These are phyloP conservation scores for Erythrophleum ivorense DNA, from an alignment of 331 rosid species.

Conservation along the genomic window DNA sequence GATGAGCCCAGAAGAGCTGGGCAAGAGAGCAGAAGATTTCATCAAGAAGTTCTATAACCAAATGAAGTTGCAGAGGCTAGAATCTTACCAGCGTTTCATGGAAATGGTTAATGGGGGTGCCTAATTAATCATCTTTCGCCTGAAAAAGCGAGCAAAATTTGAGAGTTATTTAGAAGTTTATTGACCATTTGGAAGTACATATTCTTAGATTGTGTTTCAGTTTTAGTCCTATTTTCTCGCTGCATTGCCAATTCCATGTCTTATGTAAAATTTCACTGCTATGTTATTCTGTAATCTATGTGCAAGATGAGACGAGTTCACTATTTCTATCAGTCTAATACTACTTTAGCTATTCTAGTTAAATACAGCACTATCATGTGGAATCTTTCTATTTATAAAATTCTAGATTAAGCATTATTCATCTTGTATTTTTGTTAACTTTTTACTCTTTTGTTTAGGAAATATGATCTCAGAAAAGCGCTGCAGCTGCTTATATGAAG, in stretches of 20 bases:
- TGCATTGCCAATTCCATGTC: constrained; percentile 27
- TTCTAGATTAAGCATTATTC: constrained; percentile 21
- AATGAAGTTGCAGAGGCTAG: constrained; percentile 77
- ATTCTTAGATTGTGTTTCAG: not conserved
- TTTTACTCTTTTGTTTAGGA: constrained; percentile 14
- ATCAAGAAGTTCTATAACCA: constrained; percentile 62
- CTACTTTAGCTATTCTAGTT: constrained; percentile 30
- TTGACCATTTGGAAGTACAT: constrained; percentile 42
- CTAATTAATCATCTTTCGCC: constrained; percentile 31
- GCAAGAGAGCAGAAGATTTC: constrained; percentile 71
- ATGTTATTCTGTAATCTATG: not conserved
- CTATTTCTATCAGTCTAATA: not conserved
- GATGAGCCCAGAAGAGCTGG: constrained; percentile 76
- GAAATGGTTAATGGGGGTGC: constrained; percentile 56
- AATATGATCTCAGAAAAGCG: constrained; percentile 34
- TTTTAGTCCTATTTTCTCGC: not conserved
- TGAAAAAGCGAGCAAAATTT: constrained; percentile 37
- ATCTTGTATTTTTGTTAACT: constrained; percentile 28
- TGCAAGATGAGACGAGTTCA: constrained; percentile 32
- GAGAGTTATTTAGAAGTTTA: constrained; percentile 27
- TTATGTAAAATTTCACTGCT: constrained; percentile 1
- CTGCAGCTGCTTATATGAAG: constrained; percentile 27
- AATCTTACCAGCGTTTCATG: constrained; percentile 70
- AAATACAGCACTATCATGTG: constrained; percentile 39
- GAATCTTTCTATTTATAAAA: constrained; percentile 44